Evolutionary conservation across 139 green algal species (phyloP), one percentile per base, ranked within the genome.

Genomic region (Chlorella sp.): DNA sequence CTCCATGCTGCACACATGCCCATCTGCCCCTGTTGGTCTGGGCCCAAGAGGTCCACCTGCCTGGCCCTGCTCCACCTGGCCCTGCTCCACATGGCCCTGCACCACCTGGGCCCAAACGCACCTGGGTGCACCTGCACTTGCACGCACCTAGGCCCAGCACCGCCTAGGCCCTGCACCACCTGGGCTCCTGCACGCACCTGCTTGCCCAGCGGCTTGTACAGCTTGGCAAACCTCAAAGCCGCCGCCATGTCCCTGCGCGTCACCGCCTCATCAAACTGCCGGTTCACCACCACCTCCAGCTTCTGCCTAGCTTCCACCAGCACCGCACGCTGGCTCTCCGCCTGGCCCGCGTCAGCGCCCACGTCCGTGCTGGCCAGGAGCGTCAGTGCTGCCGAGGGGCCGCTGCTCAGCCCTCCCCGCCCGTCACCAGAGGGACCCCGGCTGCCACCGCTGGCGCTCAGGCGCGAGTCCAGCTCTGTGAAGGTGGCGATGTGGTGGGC

Each of bases 121-220:
- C n/a, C n/a, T n/a, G n/a, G n/a, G n/a, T n/a, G n/a, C n/a, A n/a
- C n/a, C n/a, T n/a, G n/a, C n/a, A n/a, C n/a, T n/a, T n/a, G n/a
- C n/a, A n/a, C n/a, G n/a, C n/a, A n/a, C n/a, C n/a, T n/a, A n/a
- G n/a, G n/a, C n/a, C n/a, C n/a, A n/a, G n/a, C n/a, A n/a, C n/a
- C n/a, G n/a, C n/a, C n/a, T n/a, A n/a, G n/a, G n/a, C n/a, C n/a
- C n/a, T n/a, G n/a, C n/a, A n/a, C n/a, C n/a, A n/a, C n/a, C n/a
- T n/a, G n/a, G n/a, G n/a, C n/a, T n/a, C n/a, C n/a, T n/a, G n/a
- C 17, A 4, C 69, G 32, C 67, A 87, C 83, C 70, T 88, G 73
- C 70, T 90, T 73, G 5, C 85, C 80, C 69, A 98, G 86, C 24
- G 90, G 93, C 69, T 82, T 81, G 71, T 91, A 92, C 29, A 98